A percentile compares a stretch with the other conserved stretches of the same genome.
Evolutionary conservation across 257 asterid species (phyloP).

Genomic region (Ajuga chamaepitys): DNA sequence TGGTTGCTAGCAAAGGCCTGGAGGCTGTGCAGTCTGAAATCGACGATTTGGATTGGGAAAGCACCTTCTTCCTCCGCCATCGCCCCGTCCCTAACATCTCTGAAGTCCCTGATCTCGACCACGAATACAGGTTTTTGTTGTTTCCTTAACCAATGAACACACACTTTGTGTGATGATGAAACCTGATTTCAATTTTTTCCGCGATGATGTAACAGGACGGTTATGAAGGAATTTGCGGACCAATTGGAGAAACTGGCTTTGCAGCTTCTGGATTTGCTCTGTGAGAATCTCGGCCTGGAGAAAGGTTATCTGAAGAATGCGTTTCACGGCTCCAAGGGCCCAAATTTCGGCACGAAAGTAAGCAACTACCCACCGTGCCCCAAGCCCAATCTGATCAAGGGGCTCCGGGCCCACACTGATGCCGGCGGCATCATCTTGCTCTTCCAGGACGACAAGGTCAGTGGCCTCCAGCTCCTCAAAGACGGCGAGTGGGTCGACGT

Average conservation of each 20-base stretch:
- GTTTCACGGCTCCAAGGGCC: constrained; percentile 44
- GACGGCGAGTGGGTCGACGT: constrained; percentile 59
- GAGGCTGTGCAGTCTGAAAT: constrained; percentile 46
- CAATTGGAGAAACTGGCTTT: constrained; percentile 43
- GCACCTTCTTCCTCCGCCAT: constrained; percentile 61
- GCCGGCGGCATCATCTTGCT: constrained; percentile 61
- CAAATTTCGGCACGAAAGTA: constrained; percentile 52
- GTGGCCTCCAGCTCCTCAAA: constrained; percentile 66
- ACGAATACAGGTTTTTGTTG: constrained; percentile 32
- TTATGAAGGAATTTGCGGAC: constrained; percentile 44
- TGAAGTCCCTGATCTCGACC: constrained; percentile 43
- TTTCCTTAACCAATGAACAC: too few relatives aligned
- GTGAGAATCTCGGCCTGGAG: constrained; percentile 58
- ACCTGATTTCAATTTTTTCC: too few relatives aligned
- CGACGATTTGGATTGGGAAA: constrained; percentile 54
- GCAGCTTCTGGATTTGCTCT: constrained; percentile 48
- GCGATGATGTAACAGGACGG: constrained; percentile 17
- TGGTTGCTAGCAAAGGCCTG: constrained; percentile 45
- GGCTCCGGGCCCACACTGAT: constrained; percentile 63
- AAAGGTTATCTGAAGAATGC: constrained; percentile 46
- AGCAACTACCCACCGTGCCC: constrained; percentile 69
- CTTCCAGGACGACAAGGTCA: constrained; percentile 61
- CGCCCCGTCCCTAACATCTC: constrained; percentile 48
- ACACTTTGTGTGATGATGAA: too few relatives aligned
- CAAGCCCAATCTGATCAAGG: constrained; percentile 51